These are phyloP conservation scores for Lolium multiflorum DNA, from an alignment of 176 grass and related monocot genomes.

Conservation along the genomic window DNA sequence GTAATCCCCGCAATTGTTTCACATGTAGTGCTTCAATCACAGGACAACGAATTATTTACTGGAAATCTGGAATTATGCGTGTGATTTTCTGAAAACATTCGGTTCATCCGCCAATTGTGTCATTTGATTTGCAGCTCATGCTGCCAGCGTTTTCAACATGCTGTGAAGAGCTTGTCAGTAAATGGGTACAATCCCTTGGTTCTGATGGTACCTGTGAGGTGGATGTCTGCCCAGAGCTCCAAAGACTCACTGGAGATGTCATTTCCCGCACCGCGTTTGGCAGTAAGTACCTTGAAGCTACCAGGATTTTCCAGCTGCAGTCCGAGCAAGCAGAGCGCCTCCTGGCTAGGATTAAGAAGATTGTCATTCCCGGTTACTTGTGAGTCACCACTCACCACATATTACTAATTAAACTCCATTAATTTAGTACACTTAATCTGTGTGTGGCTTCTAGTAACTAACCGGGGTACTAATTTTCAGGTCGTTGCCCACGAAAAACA, in stretches of 20 bases:
- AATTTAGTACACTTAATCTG: not conserved
- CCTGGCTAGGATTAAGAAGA: not conserved
- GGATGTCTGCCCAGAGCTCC: conserved; percentile 5
- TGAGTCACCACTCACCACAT: not conserved
- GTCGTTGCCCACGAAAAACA: not conserved
- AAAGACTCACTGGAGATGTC: not conserved
- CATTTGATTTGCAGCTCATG: not conserved
- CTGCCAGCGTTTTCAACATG: not conserved
- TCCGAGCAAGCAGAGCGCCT: not conserved
- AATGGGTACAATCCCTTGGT: not conserved
- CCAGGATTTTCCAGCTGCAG: conserved; percentile 8
- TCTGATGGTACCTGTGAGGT: not conserved
- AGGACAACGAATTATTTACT: not conserved
- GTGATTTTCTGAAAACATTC: not conserved
- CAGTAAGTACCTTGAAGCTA: not conserved
- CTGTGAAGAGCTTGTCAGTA: conserved; percentile 1
- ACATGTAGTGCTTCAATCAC: not conserved
- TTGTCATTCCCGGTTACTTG: conserved; percentile 3
- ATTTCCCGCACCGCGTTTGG: not conserved
- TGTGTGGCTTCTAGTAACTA: not conserved
- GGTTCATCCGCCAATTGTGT: not conserved
- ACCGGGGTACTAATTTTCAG: not conserved
- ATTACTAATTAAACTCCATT: not conserved
- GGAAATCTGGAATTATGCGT: not conserved
- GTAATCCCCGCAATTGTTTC: not conserved